Conservation (phyloP, 2,329 filamentous ascomycete genomes). For the Trichoderma arundinaceum region DNA sequence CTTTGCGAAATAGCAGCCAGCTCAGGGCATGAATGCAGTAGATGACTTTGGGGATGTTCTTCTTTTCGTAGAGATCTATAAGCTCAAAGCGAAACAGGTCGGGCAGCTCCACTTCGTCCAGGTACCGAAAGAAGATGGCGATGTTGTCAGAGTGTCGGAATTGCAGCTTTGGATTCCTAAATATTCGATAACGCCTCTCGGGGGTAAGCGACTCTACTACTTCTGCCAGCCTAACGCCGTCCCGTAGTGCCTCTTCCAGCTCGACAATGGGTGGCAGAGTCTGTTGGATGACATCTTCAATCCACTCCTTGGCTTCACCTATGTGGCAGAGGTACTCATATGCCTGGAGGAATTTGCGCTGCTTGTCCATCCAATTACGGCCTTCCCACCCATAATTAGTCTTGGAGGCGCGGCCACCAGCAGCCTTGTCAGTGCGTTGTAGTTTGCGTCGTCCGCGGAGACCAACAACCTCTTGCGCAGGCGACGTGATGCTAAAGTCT, state of each 20-base stretch:
- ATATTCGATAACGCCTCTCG: slow-evolving; percentile 77
- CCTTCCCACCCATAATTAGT: slow-evolving; percentile 74
- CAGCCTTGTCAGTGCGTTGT: slow-evolving; percentile 69
- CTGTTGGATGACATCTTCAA: slow-evolving; percentile 85
- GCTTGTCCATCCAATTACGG: slow-evolving; percentile 98
- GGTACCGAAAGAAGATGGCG: slow-evolving; percentile 90
- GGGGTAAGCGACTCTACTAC: slow-evolving; percentile 89
- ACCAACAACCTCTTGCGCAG: slow-evolving; percentile 85
- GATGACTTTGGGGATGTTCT: slow-evolving; percentile 98
- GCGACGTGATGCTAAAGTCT: slow-evolving; percentile 78
- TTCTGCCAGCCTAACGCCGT: slow-evolving; percentile 94
- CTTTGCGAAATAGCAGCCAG: slow-evolving; percentile 95
- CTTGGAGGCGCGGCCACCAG: slow-evolving; percentile 52
- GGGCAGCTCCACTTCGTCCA: slow-evolving; percentile 88
- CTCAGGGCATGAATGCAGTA: slow-evolving; percentile 98
- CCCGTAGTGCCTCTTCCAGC: slow-evolving; percentile 86
- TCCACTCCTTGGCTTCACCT: slow-evolving; percentile 98
- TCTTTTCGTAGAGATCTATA: slow-evolving; percentile 98
- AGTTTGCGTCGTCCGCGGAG: slow-evolving; percentile 82
- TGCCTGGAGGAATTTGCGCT: slow-evolving; percentile 92
- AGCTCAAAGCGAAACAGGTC: slow-evolving; percentile 97
- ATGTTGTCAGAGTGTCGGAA: slow-evolving; percentile 98
- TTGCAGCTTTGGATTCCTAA: slow-evolving; percentile 82
- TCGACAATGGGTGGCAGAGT: slow-evolving; percentile 91
- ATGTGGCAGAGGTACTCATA: slow-evolving; percentile 99